Evolutionary conservation across 2,329 filamentous ascomycete species (phyloP).

Genomic region (Spiromastix sp.): DNA sequence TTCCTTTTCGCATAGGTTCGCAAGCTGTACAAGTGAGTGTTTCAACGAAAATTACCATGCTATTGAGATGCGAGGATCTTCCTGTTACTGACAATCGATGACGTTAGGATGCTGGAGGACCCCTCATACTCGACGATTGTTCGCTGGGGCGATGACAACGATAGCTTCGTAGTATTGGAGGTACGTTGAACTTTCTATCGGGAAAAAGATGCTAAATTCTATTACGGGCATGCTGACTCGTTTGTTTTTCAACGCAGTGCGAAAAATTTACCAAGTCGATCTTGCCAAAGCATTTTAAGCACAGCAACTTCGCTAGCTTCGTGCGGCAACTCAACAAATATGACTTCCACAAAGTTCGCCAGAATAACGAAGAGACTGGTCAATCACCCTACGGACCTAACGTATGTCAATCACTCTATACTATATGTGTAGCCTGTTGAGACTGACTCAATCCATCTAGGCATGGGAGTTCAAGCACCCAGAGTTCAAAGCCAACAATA

Average conservation of each 20-base stretch:
- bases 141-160: conserved; percentile 86
- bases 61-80: conserved; percentile 3
- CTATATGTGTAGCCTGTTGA: conserved; percentile 11
- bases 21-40: conserved; percentile 88
- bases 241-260: conserved; percentile 49
- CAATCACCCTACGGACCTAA: conserved; percentile 72
- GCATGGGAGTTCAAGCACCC: conserved; percentile 97
- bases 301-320: conserved; percentile 96
- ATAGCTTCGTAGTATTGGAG: conserved; percentile 95
- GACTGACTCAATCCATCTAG: conserved; percentile 33
- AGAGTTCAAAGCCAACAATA: conserved; percentile 90
- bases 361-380: conserved; percentile 76
- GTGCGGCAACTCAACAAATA: conserved; percentile 95
- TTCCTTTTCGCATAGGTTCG: conserved; percentile 56
- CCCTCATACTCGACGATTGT: conserved; percentile 87
- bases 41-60: conserved; percentile 7
- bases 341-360: conserved; percentile 95
- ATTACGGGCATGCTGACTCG: too few relatives aligned
- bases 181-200: too few relatives aligned
- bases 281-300: conserved; percentile 96
- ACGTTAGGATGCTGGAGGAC: conserved; percentile 81
- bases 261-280: conserved; percentile 98
- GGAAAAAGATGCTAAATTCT: too few relatives aligned
- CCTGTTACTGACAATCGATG: conserved; percentile 2
- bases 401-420: conserved; percentile 39